Conservation (phyloP, 257 asterid genomes). For the Schizonepeta tenuifolia region DNA sequence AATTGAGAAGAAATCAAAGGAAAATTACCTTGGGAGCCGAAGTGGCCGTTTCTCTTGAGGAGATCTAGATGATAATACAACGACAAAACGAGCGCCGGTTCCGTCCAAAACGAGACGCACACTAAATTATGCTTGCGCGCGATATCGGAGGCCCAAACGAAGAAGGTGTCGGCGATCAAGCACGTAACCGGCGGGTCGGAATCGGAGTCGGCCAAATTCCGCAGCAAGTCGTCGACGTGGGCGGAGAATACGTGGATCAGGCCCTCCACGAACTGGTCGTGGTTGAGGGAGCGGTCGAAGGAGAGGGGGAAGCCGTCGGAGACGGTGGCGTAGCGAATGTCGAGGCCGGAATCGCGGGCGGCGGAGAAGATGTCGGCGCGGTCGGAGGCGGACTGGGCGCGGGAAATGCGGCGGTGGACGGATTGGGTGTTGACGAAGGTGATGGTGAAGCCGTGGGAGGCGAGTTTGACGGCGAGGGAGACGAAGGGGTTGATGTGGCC, state of each 20-base stretch:
- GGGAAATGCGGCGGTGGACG: slow-evolving; percentile 65
- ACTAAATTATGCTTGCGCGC: slow-evolving; percentile 61
- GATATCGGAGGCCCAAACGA: slow-evolving; percentile 60
- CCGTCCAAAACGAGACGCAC: slow-evolving; percentile 74
- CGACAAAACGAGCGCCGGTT: slow-evolving; percentile 66
- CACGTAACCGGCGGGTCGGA: slow-evolving; percentile 62
- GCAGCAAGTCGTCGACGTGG: slow-evolving; percentile 61
- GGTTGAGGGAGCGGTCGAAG: slow-evolving; percentile 62
- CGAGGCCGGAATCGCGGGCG: slow-evolving; percentile 66
- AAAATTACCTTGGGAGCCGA: slow-evolving; percentile 49
- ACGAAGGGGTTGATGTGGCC: slow-evolving; percentile 85
- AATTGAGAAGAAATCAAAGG: neutral
- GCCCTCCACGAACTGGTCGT: slow-evolving; percentile 70
- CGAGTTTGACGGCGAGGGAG: slow-evolving; percentile 64
- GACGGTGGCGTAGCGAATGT: slow-evolving; percentile 71
- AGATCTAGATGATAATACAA: slow-evolving; percentile 72
- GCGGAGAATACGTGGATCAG: slow-evolving; percentile 59
- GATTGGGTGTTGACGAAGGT: slow-evolving; percentile 76
- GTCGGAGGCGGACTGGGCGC: slow-evolving; percentile 42
- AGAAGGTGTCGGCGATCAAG: slow-evolving; percentile 70
- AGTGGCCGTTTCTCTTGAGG: slow-evolving; percentile 67
- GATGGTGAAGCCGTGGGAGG: slow-evolving; percentile 71
- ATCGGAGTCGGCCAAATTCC: slow-evolving; percentile 34
- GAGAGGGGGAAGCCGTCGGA: slow-evolving; percentile 67
- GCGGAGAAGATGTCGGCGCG: slow-evolving; percentile 54